These are phyloP conservation scores for Trichoderma asperellum DNA, from an alignment of 2,329 filamentous ascomycete genomes.

Conservation along the genomic window DNA sequence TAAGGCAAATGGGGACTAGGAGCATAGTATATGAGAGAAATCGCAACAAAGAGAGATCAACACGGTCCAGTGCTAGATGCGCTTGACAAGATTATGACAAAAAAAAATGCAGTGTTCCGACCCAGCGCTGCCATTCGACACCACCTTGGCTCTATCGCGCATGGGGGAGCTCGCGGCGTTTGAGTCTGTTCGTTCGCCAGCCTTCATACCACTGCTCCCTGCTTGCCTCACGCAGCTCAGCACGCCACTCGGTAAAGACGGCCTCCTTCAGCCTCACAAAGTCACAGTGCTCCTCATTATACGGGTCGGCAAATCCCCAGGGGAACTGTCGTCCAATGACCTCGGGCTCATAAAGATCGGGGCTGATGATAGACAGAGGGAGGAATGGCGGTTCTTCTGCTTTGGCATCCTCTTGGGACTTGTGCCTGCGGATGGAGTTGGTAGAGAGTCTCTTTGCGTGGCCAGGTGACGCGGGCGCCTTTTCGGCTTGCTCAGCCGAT, in stretches of 20 bases:
- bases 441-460: constrained; percentile 52
- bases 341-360: constrained; percentile 83
- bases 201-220: constrained; percentile 94
- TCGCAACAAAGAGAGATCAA: constrained; percentile 1
- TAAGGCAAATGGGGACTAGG: constrained; percentile 8
- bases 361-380: constrained; percentile 90
- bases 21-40: not conserved
- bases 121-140: not conserved
- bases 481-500: constrained; percentile 39
- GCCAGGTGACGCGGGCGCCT: constrained; percentile 41
- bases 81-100: constrained; percentile 21
- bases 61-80: constrained; percentile 9
- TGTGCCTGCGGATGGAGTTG: constrained; percentile 51
- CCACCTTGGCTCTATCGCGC: constrained; percentile 37
- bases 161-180: constrained; percentile 53
- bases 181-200: constrained; percentile 78
- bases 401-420: constrained; percentile 48
- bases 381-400: constrained; percentile 69
- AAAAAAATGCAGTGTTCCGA: constrained; percentile 7
- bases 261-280: constrained; percentile 88
- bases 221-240: constrained; percentile 86
- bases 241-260: constrained; percentile 91
- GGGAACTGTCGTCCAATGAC: constrained; percentile 86
- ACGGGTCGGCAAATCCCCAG: constrained; percentile 96
- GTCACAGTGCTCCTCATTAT: constrained; percentile 90